These are phyloP conservation scores for Aspergillus wentii DNA, from an alignment of 495 filamentous ascomycete genomes.

Conservation along the genomic window DNA sequence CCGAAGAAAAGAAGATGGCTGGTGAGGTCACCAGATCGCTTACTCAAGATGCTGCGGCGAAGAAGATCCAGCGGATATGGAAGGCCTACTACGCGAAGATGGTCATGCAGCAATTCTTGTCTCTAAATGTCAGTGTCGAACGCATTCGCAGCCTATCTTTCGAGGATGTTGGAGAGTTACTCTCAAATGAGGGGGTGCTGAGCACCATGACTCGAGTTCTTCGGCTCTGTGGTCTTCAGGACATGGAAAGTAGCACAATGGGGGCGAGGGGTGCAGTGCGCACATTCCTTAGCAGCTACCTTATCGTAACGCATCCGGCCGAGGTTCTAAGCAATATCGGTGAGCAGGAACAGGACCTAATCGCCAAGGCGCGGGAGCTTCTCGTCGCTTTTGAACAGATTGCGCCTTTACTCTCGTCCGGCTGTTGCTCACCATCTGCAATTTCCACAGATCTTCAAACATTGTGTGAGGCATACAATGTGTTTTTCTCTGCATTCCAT, in stretches of 20 bases:
- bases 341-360: constrained; percentile 83
- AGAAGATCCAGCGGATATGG: constrained; percentile 76
- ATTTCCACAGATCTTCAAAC: constrained; percentile 41
- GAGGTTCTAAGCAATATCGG: constrained; percentile 84
- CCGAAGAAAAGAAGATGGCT: constrained; percentile 50
- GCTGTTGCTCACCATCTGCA: constrained; percentile 35
- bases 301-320: constrained; percentile 89
- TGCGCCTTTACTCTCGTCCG: constrained; percentile 53
- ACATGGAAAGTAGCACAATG: constrained; percentile 61
- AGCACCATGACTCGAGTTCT: constrained; percentile 66
- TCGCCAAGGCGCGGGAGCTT: constrained; percentile 81
- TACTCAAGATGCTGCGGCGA: constrained; percentile 62
- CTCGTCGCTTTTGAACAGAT: constrained; percentile 79
- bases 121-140: constrained; percentile 69
- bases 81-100: constrained; percentile 54
- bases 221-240: constrained; percentile 69
- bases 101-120: constrained; percentile 60
- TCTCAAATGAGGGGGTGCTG: constrained; percentile 73
- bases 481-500: constrained; percentile 87
- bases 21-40: constrained; percentile 37
- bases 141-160: constrained; percentile 71
- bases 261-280: constrained; percentile 75
- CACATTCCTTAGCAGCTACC: constrained; percentile 87
- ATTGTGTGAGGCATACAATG: constrained; percentile 59
- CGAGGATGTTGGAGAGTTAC: constrained; percentile 70